Percentiles rank a stretch among this genome's conserved stretches.
Conservation (phyloP, 768 basidiomycete genomes). For the Psilocybe cyanescens region DNA sequence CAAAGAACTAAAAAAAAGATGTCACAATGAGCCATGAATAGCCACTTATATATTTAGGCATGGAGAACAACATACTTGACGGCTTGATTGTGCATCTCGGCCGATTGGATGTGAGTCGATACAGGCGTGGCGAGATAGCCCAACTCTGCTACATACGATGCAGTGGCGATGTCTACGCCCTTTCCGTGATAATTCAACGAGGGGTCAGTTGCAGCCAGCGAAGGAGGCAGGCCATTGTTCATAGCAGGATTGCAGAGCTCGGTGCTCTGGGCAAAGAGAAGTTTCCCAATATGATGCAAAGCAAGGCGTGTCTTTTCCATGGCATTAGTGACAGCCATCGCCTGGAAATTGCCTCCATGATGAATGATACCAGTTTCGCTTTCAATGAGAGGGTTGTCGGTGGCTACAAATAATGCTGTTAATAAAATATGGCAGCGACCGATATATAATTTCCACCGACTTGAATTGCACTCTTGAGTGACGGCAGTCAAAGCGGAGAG, state of each 20-base stretch:
- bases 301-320: slow-evolving; percentile 88
- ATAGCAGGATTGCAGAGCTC: slow-evolving; percentile 81
- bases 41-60: too few relatives aligned
- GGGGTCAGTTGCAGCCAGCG: slow-evolving; percentile 73
- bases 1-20: slow-evolving; percentile 40
- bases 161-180: slow-evolving; percentile 81
- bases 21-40: too few relatives aligned
- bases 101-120: slow-evolving; percentile 79
- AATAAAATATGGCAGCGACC: slow-evolving; percentile 7
- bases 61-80: slow-evolving; percentile 60
- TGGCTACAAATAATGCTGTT: slow-evolving; percentile 46
- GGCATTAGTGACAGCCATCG: slow-evolving; percentile 74
- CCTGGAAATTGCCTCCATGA: slow-evolving; percentile 89
- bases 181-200: slow-evolving; percentile 80
- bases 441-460: slow-evolving; percentile 41
- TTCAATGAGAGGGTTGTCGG: slow-evolving; percentile 83
- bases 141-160: slow-evolving; percentile 78
- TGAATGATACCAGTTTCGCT: slow-evolving; percentile 66
- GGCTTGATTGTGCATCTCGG: slow-evolving; percentile 87
- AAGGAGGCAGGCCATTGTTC: slow-evolving; percentile 81
- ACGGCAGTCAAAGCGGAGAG: slow-evolving; percentile 60
- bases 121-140: slow-evolving; percentile 81
- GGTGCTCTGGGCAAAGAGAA: slow-evolving; percentile 71
- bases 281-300: slow-evolving; percentile 70
- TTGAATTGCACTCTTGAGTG: slow-evolving; percentile 78